Evolutionary conservation across 208 protist species (phyloP).

Genomic region (Phytomonas francai): DNA sequence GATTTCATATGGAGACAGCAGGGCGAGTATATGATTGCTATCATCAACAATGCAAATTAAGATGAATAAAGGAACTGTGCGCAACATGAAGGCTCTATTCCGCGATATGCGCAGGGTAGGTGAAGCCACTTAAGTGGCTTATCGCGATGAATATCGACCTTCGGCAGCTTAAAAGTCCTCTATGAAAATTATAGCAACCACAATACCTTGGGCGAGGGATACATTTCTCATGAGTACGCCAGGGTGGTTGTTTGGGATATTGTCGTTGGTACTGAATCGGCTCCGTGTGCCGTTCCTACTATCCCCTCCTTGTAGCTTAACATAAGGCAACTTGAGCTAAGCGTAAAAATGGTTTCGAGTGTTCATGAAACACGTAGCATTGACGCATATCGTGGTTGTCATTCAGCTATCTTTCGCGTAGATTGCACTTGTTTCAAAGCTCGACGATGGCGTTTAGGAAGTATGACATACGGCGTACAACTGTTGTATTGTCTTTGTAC

Average conservation of each 20-base stretch:
- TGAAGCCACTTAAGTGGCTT: conserved; percentile 65
- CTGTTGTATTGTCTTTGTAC: conserved; percentile 47
- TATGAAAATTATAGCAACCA: conserved; percentile 44
- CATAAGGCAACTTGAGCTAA: conserved; percentile 13
- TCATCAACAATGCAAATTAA: conserved; percentile 47
- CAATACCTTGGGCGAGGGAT: conserved; percentile 34
- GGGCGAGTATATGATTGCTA: conserved; percentile 35
- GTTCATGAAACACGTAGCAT: conserved; percentile 38
- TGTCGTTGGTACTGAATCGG: conserved; percentile 33
- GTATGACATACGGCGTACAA: conserved; percentile 41
- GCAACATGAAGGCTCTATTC: conserved; percentile 81
- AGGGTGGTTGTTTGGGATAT: conserved; percentile 83
- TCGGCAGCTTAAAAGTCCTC: conserved; percentile 45
- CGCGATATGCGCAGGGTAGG: conserved; percentile 55
- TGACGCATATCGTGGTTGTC: conserved; percentile 56
- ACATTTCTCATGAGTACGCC: conserved; percentile 33
- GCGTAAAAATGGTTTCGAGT: neutral
- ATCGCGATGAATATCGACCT: conserved; percentile 35
- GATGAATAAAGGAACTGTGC: conserved; percentile 52
- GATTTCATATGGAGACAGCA: neutral
- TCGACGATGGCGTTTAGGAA: conserved; percentile 59
- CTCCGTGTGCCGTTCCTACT: neutral
- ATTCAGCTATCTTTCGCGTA: conserved; percentile 62
- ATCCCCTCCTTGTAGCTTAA: conserved; percentile 20
- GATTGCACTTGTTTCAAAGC: conserved; percentile 35